These are phyloP conservation scores for Conoideocrella luteorostrata DNA, from an alignment of 2,329 filamentous ascomycete genomes.

Conservation along the genomic window DNA sequence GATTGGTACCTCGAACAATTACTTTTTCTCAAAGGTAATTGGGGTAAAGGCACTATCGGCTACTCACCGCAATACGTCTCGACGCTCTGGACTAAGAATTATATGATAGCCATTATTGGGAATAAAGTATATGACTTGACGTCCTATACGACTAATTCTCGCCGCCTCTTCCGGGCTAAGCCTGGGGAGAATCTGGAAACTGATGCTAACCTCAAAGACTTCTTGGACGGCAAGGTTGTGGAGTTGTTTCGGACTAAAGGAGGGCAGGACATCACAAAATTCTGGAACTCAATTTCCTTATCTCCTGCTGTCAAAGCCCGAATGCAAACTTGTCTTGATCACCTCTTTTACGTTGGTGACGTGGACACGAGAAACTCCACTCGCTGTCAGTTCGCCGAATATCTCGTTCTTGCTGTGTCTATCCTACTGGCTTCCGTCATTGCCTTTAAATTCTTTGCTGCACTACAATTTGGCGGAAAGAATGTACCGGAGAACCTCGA, in stretches of 20 bases:
- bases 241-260: conserved; percentile 69
- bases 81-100: conserved; percentile 56
- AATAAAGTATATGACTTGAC: conserved; percentile 84
- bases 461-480: conserved; percentile 86
- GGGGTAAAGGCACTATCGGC: conserved; percentile 80
- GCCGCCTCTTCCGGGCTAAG: conserved; percentile 56
- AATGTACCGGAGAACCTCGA: conserved; percentile 92
- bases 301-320: conserved; percentile 48
- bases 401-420: conserved; percentile 82
- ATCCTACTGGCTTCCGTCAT: conserved; percentile 75
- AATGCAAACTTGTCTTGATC: conserved; percentile 82
- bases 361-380: conserved; percentile 85
- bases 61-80: conserved; percentile 73
- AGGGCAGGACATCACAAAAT: conserved; percentile 75
- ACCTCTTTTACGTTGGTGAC: conserved; percentile 89
- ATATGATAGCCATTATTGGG: conserved; percentile 72
- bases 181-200: conserved; percentile 42
- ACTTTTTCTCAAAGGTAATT: conserved; percentile 67
- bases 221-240: conserved; percentile 72
- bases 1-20: conserved; percentile 95
- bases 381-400: conserved; percentile 80
- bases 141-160: conserved; percentile 70
- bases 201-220: conserved; percentile 55
- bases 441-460: conserved; percentile 93
- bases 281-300: conserved; percentile 68